Evolutionary conservation across 73 alveolate genomes (phyloP).

Genomic region (Tetrahymena borealis): DNA sequence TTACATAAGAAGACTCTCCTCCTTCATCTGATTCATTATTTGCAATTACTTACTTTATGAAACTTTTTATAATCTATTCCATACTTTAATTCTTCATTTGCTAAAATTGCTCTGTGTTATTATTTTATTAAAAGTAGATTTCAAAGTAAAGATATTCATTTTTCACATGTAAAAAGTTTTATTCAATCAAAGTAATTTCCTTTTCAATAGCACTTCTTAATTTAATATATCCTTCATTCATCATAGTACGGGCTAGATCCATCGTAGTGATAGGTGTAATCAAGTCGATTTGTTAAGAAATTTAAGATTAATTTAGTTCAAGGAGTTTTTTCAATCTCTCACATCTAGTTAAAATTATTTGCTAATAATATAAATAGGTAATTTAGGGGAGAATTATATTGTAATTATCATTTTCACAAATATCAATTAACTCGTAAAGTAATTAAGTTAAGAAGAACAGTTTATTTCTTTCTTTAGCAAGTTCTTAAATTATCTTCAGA

Average conservation of each 20-base stretch:
- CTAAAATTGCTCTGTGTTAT: not conserved
- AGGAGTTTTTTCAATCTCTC: not conserved
- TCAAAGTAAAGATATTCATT: not conserved
- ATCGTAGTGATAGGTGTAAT: not conserved
- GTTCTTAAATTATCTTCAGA: not conserved
- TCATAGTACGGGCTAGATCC: not conserved
- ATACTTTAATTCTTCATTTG: not conserved
- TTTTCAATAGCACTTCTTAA: not conserved
- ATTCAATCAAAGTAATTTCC: not conserved
- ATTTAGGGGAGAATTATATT: not conserved
- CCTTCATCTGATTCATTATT: not conserved
- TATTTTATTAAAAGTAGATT: not conserved
- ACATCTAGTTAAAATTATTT: not conserved
- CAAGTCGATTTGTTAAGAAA: not conserved
- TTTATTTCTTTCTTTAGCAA: not conserved
- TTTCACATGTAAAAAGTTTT: not conserved
- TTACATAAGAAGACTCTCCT: not conserved
- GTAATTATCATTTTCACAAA: not conserved
- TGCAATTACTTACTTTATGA: not conserved
- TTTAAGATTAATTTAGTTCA: not conserved
- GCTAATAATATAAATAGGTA: not conserved
- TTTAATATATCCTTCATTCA: not conserved
- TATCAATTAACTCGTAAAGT: not conserved
- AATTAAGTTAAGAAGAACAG: not conserved
- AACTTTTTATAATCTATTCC: not conserved